phyloP scores from a whole-genome alignment of 1,284 basidiomycete species.

The Phylloporus gajari region DNA sequence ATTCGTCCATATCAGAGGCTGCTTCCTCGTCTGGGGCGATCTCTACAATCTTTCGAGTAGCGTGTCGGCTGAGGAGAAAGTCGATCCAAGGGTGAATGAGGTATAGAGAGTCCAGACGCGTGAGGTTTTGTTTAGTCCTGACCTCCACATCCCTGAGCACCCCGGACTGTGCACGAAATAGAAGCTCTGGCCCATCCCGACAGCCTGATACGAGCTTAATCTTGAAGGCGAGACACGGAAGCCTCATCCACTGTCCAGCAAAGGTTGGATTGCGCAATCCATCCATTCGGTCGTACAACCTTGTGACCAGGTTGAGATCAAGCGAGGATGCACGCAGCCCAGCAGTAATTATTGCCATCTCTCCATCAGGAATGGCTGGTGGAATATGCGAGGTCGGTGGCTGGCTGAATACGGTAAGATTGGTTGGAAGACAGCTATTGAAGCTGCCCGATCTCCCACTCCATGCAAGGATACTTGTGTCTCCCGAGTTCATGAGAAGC shows the following conservation, averaged over 20 bases:
- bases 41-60: no score
- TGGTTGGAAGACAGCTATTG: background rate
- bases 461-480: no score
- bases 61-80: no score
- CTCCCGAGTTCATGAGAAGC: no score
- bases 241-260: background rate
- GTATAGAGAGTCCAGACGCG: background rate
- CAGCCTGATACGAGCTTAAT: background rate
- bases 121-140: background rate
- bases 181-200: background rate
- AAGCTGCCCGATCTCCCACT: background rate
- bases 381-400: background rate
- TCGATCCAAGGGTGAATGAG: background rate
- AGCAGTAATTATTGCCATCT: background rate
- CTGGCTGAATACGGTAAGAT: background rate
- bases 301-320: background rate
- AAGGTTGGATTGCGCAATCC: background rate
- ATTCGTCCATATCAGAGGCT: no score
- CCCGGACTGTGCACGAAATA: background rate
- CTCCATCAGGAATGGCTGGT: background rate
- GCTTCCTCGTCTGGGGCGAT: no score
- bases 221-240: background rate
- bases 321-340: background rate
- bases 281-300: background rate
- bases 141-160: background rate